A percentile compares a stretch with the other conserved stretches of the same genome.
Conservation (phyloP, 257 asterid genomes). For the Primulina huaijiensis region DNA sequence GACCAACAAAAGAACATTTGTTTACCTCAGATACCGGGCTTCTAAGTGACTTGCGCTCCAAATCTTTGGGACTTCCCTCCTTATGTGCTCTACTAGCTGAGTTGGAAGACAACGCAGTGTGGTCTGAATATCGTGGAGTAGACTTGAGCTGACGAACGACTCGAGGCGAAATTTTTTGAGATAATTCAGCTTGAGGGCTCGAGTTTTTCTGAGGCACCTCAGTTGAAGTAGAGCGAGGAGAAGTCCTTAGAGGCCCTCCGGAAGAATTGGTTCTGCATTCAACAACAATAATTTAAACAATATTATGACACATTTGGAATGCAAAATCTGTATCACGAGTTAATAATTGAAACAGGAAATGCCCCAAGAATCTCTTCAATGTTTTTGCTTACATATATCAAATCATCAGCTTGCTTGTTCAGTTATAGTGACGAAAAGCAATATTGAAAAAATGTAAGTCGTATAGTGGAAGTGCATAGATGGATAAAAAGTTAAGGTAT, state of each 20-base stretch:
- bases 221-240: slow-evolving; percentile 41
- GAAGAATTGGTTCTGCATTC: slow-evolving; percentile 49
- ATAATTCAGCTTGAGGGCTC: slow-evolving; percentile 33
- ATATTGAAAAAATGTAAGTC: no score
- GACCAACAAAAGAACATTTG: background rate
- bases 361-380: background rate
- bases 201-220: slow-evolving; percentile 44
- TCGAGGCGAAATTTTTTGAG: slow-evolving; percentile 60
- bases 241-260: slow-evolving; percentile 36
- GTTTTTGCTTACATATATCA: background rate
- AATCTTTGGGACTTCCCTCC: slow-evolving; percentile 61
- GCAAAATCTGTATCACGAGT: background rate
- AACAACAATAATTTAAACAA: background rate
- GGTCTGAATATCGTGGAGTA: slow-evolving; percentile 49
- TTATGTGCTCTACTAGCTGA: slow-evolving; percentile 44
- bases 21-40: slow-evolving; percentile 67
- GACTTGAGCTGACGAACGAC: slow-evolving; percentile 76
- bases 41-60: slow-evolving; percentile 47
- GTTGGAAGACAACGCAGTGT: slow-evolving; percentile 55
- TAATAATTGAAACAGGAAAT: background rate
- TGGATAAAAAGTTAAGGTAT: background rate
- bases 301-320: background rate
- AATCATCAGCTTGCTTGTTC: background rate
- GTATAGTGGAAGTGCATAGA: background rate
- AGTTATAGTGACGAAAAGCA: background rate